phyloP scores from a whole-genome alignment of 805 yeast species.

The Starmerella roubikii region DNA sequence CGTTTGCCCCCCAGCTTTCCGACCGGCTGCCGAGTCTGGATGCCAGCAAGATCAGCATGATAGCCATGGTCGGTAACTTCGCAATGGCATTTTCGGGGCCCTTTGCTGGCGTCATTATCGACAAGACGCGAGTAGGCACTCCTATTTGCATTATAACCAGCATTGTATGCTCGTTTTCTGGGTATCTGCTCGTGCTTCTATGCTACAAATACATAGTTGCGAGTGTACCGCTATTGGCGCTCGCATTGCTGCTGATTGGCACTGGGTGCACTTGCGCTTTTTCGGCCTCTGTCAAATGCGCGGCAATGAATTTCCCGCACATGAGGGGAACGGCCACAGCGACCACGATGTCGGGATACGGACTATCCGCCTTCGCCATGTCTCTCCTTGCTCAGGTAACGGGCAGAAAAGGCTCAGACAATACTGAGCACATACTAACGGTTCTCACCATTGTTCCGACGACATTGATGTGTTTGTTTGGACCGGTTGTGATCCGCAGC shows the following conservation, averaged over 20 bases:
- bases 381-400: constrained; percentile 42
- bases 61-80: constrained; percentile 55
- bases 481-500: constrained; percentile 15
- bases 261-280: constrained; percentile 54
- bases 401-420: constrained; percentile 21
- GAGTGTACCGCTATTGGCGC: constrained; percentile 30
- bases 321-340: constrained; percentile 63
- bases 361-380: constrained; percentile 56
- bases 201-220: constrained; percentile 34
- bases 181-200: constrained; percentile 42
- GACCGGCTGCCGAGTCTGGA: constrained; percentile 37
- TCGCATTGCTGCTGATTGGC: constrained; percentile 45
- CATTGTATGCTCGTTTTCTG: constrained; percentile 35
- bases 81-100: constrained; percentile 58
- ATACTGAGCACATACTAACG: constrained; percentile 42
- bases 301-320: constrained; percentile 55
- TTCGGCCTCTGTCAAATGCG: constrained; percentile 55
- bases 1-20: constrained; percentile 68
- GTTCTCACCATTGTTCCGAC: constrained; percentile 33
- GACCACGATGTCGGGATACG: constrained; percentile 60
- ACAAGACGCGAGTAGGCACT: constrained; percentile 42
- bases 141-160: constrained; percentile 41
- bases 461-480: constrained; percentile 32
- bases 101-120: constrained; percentile 51
- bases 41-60: constrained; percentile 48